Evolutionary conservation across 1,284 basidiomycete species (phyloP).

Genomic region (Leccinum subatratum): DNA sequence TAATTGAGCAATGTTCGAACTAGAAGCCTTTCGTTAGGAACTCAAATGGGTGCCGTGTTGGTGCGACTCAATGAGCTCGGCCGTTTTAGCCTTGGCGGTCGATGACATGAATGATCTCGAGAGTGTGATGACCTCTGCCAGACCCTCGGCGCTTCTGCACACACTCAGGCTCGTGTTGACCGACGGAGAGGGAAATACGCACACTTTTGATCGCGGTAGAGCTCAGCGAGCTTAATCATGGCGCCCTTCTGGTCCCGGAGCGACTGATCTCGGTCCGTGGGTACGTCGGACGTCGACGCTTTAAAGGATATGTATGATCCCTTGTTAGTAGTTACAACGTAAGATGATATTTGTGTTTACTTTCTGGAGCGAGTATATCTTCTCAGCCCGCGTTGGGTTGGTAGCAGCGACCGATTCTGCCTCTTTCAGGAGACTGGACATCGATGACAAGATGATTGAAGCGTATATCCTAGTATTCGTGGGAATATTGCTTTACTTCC

Average conservation of each 20-base stretch:
- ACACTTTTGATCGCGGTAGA: conserved; percentile 84
- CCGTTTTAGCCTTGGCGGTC: conserved; percentile 97
- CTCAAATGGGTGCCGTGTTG: not conserved
- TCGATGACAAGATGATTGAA: no score
- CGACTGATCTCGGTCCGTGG: conserved; percentile 47
- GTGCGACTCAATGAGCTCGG: conserved; percentile 77
- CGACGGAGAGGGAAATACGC: conserved; percentile 27
- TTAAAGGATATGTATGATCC: conserved; percentile 4
- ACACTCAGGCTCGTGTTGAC: not conserved
- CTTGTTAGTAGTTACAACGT: conserved; percentile 8
- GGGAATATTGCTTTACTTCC: no score
- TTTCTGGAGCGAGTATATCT: no score
- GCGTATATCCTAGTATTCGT: no score
- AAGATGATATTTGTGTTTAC: no score
- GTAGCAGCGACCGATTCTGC: no score
- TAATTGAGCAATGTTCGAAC: conserved; percentile 90
- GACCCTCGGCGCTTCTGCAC: conserved; percentile 73
- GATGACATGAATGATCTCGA: conserved; percentile 90
- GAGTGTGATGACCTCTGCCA: conserved; percentile 83
- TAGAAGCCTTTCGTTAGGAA: conserved; percentile 30
- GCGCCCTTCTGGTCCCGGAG: conserved; percentile 84
- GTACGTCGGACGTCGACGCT: conserved; percentile 27
- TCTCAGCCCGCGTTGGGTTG: no score
- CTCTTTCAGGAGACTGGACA: no score
- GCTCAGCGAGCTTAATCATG: conserved; percentile 79